These are phyloP conservation scores for Alternaria sp. DNA, from an alignment of 2,329 filamentous ascomycete species.

Conservation along the genomic window DNA sequence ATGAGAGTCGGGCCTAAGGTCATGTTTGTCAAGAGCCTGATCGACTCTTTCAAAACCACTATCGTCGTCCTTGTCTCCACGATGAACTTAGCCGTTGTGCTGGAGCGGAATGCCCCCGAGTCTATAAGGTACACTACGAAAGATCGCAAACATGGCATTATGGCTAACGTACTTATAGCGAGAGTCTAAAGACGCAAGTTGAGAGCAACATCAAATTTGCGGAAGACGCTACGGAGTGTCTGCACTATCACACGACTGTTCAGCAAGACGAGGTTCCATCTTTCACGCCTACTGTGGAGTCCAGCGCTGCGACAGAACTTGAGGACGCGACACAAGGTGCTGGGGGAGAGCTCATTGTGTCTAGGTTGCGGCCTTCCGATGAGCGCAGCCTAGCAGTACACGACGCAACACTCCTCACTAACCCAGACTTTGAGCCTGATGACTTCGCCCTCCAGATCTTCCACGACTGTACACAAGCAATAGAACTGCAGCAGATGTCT, in stretches of 20 bases:
- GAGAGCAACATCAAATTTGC: background rate
- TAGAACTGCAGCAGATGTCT: no score
- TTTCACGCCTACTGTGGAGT: background rate
- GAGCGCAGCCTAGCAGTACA: no score
- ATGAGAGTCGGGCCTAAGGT: background rate
- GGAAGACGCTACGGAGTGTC: background rate
- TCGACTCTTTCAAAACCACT: background rate
- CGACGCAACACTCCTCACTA: no score
- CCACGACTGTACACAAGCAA: no score
- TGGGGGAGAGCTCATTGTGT: no score
- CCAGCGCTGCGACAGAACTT: background rate
- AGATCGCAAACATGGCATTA: background rate
- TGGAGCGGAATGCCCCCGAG: background rate
- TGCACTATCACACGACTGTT: background rate
- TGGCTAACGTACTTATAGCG: background rate
- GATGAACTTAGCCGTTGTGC: background rate
- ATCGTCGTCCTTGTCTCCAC: background rate
- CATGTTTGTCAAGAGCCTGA: background rate
- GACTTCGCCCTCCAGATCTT: no score
- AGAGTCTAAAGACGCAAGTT: background rate
- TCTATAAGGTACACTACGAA: background rate
- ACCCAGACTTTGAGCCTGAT: no score
- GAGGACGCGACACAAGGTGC: background rate
- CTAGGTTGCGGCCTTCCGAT: no score
- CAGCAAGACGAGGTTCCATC: background rate